Conservation (phyloP, 768 basidiomycete species). For the Clavaria fumosa region DNA sequence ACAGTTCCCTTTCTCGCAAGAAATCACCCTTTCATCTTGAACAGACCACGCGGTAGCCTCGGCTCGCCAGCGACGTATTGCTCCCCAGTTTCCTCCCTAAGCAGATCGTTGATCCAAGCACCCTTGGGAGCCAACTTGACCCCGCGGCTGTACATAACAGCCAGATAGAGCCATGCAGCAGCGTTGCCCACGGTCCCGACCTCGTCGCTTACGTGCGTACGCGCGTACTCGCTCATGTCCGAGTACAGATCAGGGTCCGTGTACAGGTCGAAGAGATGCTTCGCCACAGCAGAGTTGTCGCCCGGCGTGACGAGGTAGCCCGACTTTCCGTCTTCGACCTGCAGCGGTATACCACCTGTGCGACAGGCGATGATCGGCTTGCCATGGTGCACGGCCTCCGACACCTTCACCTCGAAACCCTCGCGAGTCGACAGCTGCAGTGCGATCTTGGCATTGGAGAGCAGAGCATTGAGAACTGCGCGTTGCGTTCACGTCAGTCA, state of each 20-base stretch:
- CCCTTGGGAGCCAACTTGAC: slow-evolving; percentile 68
- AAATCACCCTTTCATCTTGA: slow-evolving; percentile 26
- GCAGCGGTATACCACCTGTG: slow-evolving; percentile 91
- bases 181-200: slow-evolving; percentile 76
- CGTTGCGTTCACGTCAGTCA: slow-evolving; percentile 9
- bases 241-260: slow-evolving; percentile 56
- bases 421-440: slow-evolving; percentile 87
- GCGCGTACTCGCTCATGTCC: slow-evolving; percentile 49
- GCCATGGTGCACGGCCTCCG: slow-evolving; percentile 84
- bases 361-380: slow-evolving; percentile 72
- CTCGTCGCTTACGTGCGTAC: slow-evolving; percentile 69
- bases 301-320: slow-evolving; percentile 72
- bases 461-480: slow-evolving; percentile 69
- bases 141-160: slow-evolving; percentile 67
- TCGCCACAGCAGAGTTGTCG: slow-evolving; percentile 62
- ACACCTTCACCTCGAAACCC: slow-evolving; percentile 96
- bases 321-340: slow-evolving; percentile 76
- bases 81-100: slow-evolving; percentile 63
- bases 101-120: slow-evolving; percentile 73
- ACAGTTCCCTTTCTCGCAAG: too few relatives aligned
- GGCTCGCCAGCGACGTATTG: slow-evolving; percentile 54
- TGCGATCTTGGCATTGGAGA: slow-evolving; percentile 81
- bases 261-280: slow-evolving; percentile 61
- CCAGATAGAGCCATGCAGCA: slow-evolving; percentile 44
- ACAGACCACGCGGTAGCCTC: slow-evolving; percentile 44